Evolutionary conservation across 2,329 filamentous ascomycete genomes (phyloP).

Genomic region (Claviceps spartinae): DNA sequence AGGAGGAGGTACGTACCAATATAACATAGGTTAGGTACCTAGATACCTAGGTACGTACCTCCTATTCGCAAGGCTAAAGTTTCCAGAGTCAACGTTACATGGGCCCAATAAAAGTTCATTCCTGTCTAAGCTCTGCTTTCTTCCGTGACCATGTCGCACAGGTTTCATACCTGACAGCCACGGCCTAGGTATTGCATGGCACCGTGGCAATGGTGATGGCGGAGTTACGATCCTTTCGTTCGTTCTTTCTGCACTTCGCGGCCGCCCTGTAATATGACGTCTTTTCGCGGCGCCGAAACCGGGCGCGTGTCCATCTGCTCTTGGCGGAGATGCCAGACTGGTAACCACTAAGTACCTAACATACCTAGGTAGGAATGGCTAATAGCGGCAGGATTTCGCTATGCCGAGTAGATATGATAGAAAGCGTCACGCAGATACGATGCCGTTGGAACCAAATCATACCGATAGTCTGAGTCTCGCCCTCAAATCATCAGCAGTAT

Average conservation of each 20-base stretch:
- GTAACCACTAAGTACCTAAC: neutral
- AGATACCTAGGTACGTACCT: too few species aligned
- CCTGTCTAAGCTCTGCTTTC: neutral
- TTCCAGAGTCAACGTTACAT: conserved; percentile 9
- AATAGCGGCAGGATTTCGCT: neutral
- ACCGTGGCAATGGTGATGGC: too few species aligned
- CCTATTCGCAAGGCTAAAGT: too few species aligned
- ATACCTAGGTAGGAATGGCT: neutral
- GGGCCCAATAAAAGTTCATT: neutral
- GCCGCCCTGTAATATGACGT: neutral
- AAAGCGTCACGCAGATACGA: neutral
- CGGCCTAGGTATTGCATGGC: too few species aligned
- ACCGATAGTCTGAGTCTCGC: neutral
- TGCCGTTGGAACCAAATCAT: neutral
- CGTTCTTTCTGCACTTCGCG: neutral
- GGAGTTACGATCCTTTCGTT: neutral
- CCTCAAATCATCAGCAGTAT: neutral
- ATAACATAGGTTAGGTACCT: too few species aligned
- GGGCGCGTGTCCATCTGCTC: neutral
- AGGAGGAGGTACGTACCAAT: too few species aligned
- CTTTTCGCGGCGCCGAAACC: neutral
- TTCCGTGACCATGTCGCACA: neutral
- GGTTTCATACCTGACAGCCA: too few species aligned
- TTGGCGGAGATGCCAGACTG: neutral
- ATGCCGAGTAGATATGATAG: neutral